Conservation (phyloP, 2,329 filamentous ascomycete genomes). For the Helminthosporium solani region DNA sequence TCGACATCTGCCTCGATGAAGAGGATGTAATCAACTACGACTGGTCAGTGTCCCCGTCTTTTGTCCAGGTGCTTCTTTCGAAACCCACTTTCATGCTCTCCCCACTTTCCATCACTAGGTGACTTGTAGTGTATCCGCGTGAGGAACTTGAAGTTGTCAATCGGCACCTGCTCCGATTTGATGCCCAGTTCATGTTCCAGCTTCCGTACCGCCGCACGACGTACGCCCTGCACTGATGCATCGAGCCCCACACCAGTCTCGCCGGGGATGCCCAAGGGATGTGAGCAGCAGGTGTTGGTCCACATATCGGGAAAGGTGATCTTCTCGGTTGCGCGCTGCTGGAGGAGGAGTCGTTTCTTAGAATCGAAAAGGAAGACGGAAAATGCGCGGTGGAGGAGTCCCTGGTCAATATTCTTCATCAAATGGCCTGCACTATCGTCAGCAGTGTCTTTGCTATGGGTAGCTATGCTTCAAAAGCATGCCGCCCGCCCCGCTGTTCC, state of each 20-base stretch:
- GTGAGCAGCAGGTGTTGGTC: constrained; percentile 99
- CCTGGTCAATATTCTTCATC: constrained; percentile 98
- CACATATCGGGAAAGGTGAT: constrained; percentile 99
- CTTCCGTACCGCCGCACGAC: constrained; percentile 89
- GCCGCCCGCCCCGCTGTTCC: constrained; percentile 37
- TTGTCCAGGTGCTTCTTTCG: no score
- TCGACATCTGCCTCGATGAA: constrained; percentile 91
- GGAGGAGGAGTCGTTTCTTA: constrained; percentile 86
- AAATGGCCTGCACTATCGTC: constrained; percentile 69
- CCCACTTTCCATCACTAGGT: constrained; percentile 95
- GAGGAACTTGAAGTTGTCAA: constrained; percentile 89
- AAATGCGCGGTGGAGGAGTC: constrained; percentile 93
- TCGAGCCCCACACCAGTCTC: constrained; percentile 84
- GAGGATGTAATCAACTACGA: constrained; percentile 90
- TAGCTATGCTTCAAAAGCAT: neutral
- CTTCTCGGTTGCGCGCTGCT: constrained; percentile 94
- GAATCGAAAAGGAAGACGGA: constrained; percentile 98
- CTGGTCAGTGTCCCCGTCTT: constrained; percentile 20
- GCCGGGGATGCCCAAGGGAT: constrained; percentile 85
- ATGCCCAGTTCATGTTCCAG: constrained; percentile 94
- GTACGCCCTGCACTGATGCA: constrained; percentile 80
- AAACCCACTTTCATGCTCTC: constrained; percentile 90
- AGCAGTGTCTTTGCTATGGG: constrained; percentile 4
- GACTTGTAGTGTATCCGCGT: constrained; percentile 98
- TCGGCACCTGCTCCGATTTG: constrained; percentile 79